Conservation (phyloP, 495 filamentous ascomycete genomes). For the Cudoniella acicularis region DNA sequence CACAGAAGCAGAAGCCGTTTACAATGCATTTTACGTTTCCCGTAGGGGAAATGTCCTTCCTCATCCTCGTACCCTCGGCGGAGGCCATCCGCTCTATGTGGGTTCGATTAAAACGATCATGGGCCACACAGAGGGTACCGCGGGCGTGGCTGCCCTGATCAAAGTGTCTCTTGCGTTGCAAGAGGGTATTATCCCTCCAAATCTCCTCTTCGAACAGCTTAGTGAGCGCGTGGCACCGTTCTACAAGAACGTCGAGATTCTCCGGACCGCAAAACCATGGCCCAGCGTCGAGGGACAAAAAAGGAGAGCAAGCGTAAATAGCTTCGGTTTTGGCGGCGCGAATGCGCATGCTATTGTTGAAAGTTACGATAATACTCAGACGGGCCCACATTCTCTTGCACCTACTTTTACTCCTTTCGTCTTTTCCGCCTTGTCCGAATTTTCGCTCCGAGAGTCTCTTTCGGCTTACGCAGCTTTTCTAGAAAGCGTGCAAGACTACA, state of each 20-base stretch:
- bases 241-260: constrained; percentile 36
- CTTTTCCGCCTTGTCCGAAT: constrained; percentile 5
- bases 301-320: constrained; percentile 55
- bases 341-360: constrained; percentile 36
- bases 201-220: constrained; percentile 46
- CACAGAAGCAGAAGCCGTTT: constrained; percentile 50
- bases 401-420: not conserved
- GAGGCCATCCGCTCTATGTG: constrained; percentile 34
- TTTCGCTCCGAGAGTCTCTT: not conserved
- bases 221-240: constrained; percentile 44
- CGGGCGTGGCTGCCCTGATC: constrained; percentile 55
- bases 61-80: too few species aligned
- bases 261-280: constrained; percentile 37
- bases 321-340: constrained; percentile 44
- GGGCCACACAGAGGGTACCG: constrained; percentile 37
- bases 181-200: constrained; percentile 46
- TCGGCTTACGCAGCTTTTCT: not conserved
- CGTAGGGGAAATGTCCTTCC: too few species aligned
- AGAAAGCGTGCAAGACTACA: too few species aligned
- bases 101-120: constrained; percentile 49
- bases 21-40: constrained; percentile 4
- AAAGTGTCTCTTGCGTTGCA: constrained; percentile 52
- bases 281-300: constrained; percentile 37
- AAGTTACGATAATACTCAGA: not conserved
- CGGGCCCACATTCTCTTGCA: too few species aligned